Conservation (phyloP, 176 grass and related monocot genomes). For the Lolium perenne region DNA sequence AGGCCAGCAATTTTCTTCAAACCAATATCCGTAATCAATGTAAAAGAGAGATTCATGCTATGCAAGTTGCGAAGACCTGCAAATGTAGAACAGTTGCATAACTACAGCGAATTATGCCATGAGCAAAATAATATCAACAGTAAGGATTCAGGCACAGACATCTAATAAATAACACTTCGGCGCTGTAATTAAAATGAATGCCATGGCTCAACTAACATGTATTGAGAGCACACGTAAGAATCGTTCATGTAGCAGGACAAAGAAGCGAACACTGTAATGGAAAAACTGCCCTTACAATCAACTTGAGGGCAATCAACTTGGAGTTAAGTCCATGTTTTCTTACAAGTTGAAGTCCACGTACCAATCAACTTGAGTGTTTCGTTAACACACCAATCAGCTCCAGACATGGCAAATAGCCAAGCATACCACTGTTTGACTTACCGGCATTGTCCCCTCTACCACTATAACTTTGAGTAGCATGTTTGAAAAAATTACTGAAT, state of each 20-base stretch:
- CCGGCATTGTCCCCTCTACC: not conserved
- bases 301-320: not conserved
- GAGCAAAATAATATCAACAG: constrained; percentile 5
- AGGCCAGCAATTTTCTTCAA: constrained; percentile 85
- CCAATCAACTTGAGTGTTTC: constrained; percentile 4
- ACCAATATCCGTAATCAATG: constrained; percentile 71
- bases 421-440: not conserved
- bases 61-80: constrained; percentile 77
- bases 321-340: not conserved
- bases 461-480: not conserved
- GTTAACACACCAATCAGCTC: not conserved
- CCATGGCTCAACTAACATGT: constrained; percentile 3
- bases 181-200: not conserved
- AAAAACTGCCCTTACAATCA: not conserved
- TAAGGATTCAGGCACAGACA: constrained; percentile 5
- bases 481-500: not conserved
- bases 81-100: constrained; percentile 29
- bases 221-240: not conserved
- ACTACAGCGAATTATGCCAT: not conserved
- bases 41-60: constrained; percentile 90
- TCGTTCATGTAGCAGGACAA: not conserved
- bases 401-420: not conserved
- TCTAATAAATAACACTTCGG: not conserved
- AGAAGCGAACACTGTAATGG: not conserved
- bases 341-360: not conserved